phyloP scores from a whole-genome alignment of 2,329 filamentous ascomycete genomes.

The Scedosporium apiospermum region DNA sequence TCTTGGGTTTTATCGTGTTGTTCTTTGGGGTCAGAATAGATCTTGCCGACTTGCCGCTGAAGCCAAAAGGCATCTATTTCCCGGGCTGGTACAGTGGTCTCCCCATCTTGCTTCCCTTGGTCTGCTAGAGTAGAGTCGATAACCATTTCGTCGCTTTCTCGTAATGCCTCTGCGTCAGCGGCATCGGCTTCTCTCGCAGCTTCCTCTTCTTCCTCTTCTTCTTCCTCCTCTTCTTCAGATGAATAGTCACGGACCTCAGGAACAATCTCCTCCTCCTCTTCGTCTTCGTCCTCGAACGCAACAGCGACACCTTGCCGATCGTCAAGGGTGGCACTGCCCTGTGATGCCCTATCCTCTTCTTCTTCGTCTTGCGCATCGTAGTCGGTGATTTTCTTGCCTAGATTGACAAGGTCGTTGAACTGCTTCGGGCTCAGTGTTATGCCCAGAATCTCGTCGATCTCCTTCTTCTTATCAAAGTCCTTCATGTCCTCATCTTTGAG shows the following conservation, averaged over 20 bases:
- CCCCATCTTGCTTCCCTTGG: conserved; percentile 39
- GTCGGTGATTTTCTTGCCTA: conserved; percentile 98
- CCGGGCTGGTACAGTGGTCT: conserved; percentile 63
- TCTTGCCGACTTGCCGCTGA: conserved; percentile 77
- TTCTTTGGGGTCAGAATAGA: conserved; percentile 85
- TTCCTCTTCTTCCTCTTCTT: conserved; percentile 48
- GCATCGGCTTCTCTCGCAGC: conserved; percentile 41
- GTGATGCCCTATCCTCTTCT: conserved; percentile 57
- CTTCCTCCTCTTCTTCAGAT: conserved; percentile 68
- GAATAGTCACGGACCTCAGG: conserved; percentile 84
- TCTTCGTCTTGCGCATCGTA: conserved; percentile 96
- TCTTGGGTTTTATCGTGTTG: conserved; percentile 88
- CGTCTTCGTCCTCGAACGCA: conserved; percentile 86
- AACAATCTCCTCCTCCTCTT: conserved; percentile 68
- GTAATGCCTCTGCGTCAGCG: conserved; percentile 26
- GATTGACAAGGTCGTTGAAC: conserved; percentile 92
- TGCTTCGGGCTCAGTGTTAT: conserved; percentile 73
- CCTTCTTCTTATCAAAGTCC: conserved; percentile 97
- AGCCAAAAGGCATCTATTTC: conserved; percentile 98
- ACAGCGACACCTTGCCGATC: conserved; percentile 95
- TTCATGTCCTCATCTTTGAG: conserved; percentile 94
- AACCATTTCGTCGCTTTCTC: conserved; percentile 69
- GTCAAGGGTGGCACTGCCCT: conserved; percentile 62
- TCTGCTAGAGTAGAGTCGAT: conserved; percentile 58
- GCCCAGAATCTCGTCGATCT: conserved; percentile 90